Base-by-base conservation (phyloP, 2,329 filamentous ascomycete genomes). In the Pseudogymnoascus sp. region DNA sequence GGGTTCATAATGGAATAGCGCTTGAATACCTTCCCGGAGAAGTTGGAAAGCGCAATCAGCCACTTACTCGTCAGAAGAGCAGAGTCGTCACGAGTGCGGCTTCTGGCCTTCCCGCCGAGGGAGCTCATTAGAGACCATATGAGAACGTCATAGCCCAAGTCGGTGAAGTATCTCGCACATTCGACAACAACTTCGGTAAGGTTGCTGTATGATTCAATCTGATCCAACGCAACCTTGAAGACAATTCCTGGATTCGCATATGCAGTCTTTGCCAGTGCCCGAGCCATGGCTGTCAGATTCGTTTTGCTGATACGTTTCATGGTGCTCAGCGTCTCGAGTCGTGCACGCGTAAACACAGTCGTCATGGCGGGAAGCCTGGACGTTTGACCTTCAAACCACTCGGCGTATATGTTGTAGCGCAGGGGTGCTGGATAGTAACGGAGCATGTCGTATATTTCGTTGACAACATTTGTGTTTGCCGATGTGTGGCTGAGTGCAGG, bases 161-260 rank as follows among this genome's bases (percentile, higher is more conserved):
- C 87, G 1, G 93, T 96, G 68, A 97, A 97, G 72, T 97, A 97
- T 69, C 90, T 88, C 39, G 90, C 92, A 70, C 92, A 97, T 72
- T 97, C 92, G 12, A 97, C 92, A 64, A 99, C 90, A 4, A 91
- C 90, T 65, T 96, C 90, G 62, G 96, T 96, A 64, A 99, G 82
- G 71, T 97, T 99, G 72, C 89, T 89, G 73, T 99, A 99, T 0
- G 89, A 87, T 74, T 99, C 92, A 63, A 97, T 90, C 73, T 97
- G 92, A 65, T 87, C 87, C 63, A 99, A 85, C 5, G 92, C 91
- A 62, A 93, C 89, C 69, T 87, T 87, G 77, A 97, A 96, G 25
- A 97, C 92, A 62, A 96, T 83, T 27, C 93, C 93, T 1, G 94
- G 95, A 45, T 91, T 94, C 1, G 91, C 87, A 69, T 91, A 89